Evolutionary conservation across 306 rosid genomes (phyloP), one percentile per base, ranked within the genome.

Genomic region (Casuarina glauca): DNA sequence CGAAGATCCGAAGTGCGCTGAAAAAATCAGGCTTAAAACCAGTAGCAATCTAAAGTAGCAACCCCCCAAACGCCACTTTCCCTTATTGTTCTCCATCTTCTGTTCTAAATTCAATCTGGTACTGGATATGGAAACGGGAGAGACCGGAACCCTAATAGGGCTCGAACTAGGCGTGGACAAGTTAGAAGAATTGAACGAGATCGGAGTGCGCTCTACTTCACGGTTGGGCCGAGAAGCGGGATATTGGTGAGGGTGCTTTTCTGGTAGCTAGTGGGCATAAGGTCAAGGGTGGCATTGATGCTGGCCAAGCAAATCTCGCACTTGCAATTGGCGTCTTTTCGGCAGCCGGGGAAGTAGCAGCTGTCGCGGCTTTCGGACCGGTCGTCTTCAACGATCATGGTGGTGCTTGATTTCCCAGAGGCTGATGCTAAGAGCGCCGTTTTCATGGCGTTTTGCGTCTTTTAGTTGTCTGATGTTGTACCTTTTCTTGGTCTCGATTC

Each of bases 271-370:
- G 69, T 5, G 61, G 97, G 92, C 78, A 90, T 87, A 74, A 93
- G 97, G 13, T 95, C 99, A n/a, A 85, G 91, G 26, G 97, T 93
- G 76, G 99, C 97, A 45, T 80, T 84, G 90, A 94, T 86, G 78
- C 97, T 95, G 8, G 83, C 97, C 82, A 91, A 82, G 84, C 97
- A 95, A 60, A 89, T 84, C 46, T 86, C 80, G 43, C 99, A 95
- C 49, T 72, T 73, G 78, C 99, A 95, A 73, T 93, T 91, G 1
- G 93, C 94, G 44, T 93, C 87, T 83, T 93, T 95, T 61, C 84
- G 87, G 90, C 97, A 95, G 43, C 88, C 90, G 0, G 97, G 97
- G 80, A 78, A 95, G 89, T 95, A 95, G 79, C 87, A 89, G 80
- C 93, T 87, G 74, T 91, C 93, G 5, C 79, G 80, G 44, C 20